phyloP scores from a whole-genome alignment of 306 rosid genomes.

The Pyrus bretschneideri region DNA sequence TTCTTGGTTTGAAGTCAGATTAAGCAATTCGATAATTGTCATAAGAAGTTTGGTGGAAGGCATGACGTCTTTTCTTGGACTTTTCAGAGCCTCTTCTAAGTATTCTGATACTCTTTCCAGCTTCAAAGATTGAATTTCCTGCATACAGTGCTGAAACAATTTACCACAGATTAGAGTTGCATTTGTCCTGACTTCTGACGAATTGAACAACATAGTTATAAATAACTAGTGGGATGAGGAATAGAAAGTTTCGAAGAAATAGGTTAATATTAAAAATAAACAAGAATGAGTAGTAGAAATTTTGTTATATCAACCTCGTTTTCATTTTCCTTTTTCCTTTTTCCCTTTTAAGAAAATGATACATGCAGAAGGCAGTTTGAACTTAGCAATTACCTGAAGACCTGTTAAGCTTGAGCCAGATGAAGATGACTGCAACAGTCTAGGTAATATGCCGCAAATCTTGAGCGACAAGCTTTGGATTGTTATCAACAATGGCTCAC shows the following conservation, averaged over 20 bases:
- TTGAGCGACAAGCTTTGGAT: constrained; percentile 42
- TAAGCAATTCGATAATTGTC: constrained; percentile 54
- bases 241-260: neutral
- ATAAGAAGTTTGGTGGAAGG: constrained; percentile 44
- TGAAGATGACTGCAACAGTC: constrained; percentile 42
- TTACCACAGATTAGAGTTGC: constrained; percentile 24
- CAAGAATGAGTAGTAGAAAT: constrained; percentile 6
- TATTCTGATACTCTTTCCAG: constrained; percentile 52
- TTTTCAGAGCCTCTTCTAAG: constrained; percentile 60
- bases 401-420: constrained; percentile 40
- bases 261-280: neutral
- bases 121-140: constrained; percentile 58
- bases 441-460: constrained; percentile 45
- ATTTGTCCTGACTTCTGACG: constrained; percentile 3
- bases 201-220: constrained; percentile 1
- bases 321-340: neutral
- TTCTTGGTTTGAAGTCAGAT: constrained; percentile 62
- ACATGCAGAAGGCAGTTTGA: constrained; percentile 2
- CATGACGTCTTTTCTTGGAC: constrained; percentile 36
- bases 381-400: constrained; percentile 56
- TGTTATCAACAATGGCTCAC: constrained; percentile 58
- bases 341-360: neutral
- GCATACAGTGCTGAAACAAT: constrained; percentile 51
- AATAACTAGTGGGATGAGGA: neutral
- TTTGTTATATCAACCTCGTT: neutral